These are phyloP conservation scores for Metschnikowia rubicola DNA, from an alignment of 805 yeast genomes.

Conservation along the genomic window DNA sequence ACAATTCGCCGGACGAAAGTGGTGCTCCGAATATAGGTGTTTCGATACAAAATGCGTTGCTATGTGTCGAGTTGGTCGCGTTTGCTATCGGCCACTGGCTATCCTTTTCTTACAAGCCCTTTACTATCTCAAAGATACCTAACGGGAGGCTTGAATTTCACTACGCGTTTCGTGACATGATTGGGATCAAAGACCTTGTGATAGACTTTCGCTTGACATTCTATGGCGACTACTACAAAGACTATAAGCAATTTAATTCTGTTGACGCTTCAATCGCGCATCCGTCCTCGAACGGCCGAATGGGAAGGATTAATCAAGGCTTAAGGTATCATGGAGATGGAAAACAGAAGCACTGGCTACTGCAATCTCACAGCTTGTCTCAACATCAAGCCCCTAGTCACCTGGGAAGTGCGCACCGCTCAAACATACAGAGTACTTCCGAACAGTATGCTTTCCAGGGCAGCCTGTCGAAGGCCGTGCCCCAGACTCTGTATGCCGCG, in stretches of 20 bases:
- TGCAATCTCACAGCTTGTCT: constrained; percentile 13
- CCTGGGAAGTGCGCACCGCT: constrained; percentile 2
- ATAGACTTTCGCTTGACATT: constrained; percentile 73
- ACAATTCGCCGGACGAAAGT: constrained; percentile 21
- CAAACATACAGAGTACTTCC: constrained; percentile 26
- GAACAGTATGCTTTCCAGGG: constrained; percentile 23
- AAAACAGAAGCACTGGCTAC: constrained; percentile 77
- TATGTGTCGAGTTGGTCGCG: constrained; percentile 79
- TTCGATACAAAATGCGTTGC: constrained; percentile 69
- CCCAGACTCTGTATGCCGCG: constrained; percentile 19
- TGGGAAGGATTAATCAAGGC: constrained; percentile 77
- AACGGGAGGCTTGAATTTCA: constrained; percentile 60
- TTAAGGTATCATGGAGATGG: constrained; percentile 79
- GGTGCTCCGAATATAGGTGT: constrained; percentile 44
- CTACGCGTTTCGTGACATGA: constrained; percentile 71
- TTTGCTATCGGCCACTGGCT: constrained; percentile 87
- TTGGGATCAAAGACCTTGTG: constrained; percentile 72
- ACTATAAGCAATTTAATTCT: constrained; percentile 80
- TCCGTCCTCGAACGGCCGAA: constrained; percentile 59
- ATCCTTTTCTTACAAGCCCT: constrained; percentile 79
- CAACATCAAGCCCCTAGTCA: constrained; percentile 3
- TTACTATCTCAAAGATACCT: constrained; percentile 56
- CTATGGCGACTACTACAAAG: constrained; percentile 66
- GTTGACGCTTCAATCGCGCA: constrained; percentile 67
- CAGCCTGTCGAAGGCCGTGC: constrained; percentile 1